Percentiles rank a stretch among this genome's conserved stretches.
These are phyloP conservation scores for Erysimum cheiri DNA, from an alignment of 441 rosid genomes.

Conservation along the genomic window DNA sequence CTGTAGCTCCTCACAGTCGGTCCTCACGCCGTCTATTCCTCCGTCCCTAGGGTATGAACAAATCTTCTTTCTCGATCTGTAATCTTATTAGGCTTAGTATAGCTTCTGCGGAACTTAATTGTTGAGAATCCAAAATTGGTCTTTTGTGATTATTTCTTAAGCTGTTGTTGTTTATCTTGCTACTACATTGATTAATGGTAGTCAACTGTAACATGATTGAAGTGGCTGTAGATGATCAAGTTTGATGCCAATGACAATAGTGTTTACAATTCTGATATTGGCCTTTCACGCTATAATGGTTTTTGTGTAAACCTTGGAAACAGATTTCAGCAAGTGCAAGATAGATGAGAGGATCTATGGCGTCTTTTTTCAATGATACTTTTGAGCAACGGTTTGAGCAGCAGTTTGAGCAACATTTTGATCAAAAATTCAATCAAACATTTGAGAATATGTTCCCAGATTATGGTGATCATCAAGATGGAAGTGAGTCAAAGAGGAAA, in stretches of 20 bases:
- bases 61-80: too few relatives aligned
- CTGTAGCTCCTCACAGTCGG: too few relatives aligned
- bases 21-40: too few relatives aligned
- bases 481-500: background rate
- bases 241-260: too few relatives aligned
- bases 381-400: background rate
- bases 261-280: too few relatives aligned
- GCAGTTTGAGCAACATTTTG: background rate
- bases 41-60: too few relatives aligned
- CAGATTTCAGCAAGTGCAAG: too few relatives aligned
- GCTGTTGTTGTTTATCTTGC: conserved; percentile 90
- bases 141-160: background rate
- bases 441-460: background rate
- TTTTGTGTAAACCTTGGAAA: too few relatives aligned
- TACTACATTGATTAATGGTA: conserved; percentile 87
- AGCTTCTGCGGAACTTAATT: too few relatives aligned
- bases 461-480: background rate
- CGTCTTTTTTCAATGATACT: background rate
- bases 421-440: background rate
- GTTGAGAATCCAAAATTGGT: background rate
- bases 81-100: too few relatives aligned
- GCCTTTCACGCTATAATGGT: too few relatives aligned
- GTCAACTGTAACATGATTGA: conserved; percentile 19
- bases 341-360: background rate
- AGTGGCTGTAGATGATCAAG: too few relatives aligned